These are phyloP conservation scores for Deakozyma indianensis DNA, from an alignment of 805 yeast genomes.

Conservation along the genomic window DNA sequence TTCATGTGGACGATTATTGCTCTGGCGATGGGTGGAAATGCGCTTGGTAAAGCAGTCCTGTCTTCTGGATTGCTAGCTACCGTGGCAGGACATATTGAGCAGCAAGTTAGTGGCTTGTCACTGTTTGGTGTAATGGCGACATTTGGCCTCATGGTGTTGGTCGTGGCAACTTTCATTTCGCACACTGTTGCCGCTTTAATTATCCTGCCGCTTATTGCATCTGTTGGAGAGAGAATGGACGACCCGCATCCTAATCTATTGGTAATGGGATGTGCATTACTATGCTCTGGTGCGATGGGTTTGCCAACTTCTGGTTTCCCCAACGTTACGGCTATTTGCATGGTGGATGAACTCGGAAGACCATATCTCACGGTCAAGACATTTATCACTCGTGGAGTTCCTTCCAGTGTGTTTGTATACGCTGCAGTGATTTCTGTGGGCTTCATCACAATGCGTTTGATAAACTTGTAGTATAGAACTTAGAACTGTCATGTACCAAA, in stretches of 20 bases:
- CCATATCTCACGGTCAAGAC: slow-evolving; percentile 78
- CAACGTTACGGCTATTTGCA: slow-evolving; percentile 90
- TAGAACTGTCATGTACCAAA: slow-evolving; percentile 42
- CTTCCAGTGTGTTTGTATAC: slow-evolving; percentile 68
- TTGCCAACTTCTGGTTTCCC: slow-evolving; percentile 97
- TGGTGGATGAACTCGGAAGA: slow-evolving; percentile 84
- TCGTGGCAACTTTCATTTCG: slow-evolving; percentile 87
- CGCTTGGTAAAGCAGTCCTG: slow-evolving; percentile 88
- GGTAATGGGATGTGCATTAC: slow-evolving; percentile 45
- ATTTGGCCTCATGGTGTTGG: slow-evolving; percentile 69
- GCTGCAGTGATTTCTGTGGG: slow-evolving; percentile 65
- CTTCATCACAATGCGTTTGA: slow-evolving; percentile 48
- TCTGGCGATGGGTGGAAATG: slow-evolving; percentile 96
- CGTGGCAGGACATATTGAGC: slow-evolving; percentile 58
- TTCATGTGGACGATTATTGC: slow-evolving; percentile 94
- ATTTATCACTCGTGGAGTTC: slow-evolving; percentile 84
- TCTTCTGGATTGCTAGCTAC: slow-evolving; percentile 75
- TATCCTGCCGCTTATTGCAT: slow-evolving; percentile 77
- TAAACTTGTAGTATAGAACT: slow-evolving; percentile 28
- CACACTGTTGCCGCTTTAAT: slow-evolving; percentile 97
- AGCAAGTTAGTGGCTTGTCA: slow-evolving; percentile 48
- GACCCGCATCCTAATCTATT: slow-evolving; percentile 73
- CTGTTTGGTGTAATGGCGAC: slow-evolving; percentile 59
- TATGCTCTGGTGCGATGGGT: slow-evolving; percentile 96
- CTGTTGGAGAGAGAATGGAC: slow-evolving; percentile 53